Evolutionary conservation across 163 green algal genomes (phyloP), one percentile per base, ranked within the genome.

Genomic region (Chlorella variabilis): DNA sequence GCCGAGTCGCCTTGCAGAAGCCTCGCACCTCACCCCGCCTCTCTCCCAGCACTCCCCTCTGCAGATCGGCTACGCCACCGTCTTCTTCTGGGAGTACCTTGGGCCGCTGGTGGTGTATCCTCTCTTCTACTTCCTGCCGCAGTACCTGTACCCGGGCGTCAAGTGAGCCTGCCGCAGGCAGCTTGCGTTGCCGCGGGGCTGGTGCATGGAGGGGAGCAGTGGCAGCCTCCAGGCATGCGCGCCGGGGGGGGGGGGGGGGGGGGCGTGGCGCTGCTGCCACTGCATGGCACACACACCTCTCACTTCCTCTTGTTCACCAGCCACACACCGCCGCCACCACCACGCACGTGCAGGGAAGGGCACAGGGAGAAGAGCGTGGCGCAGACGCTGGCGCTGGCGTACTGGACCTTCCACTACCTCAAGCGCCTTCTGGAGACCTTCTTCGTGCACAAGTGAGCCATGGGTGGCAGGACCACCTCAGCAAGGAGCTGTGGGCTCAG

Each of bases 51-150:
- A n/a, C n/a, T n/a, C n/a, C n/a, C 25, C 39, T n/a, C 7, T 77
- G 68, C 93, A 99, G 92, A 94, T 99, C 49, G 93, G 91, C 59
- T 99, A 98, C 89, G 82, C 80, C 4, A 98, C 94, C 0, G 97
- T 99, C 1, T 99, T 99, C 85, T 97, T 99, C 86, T 98, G 93
- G 88, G 97, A 99, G 86, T 99, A 99, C 84, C 93, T 99, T 68
- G 97, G 97, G 2, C 97, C 97, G 0, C 80, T 99, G 84, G 66
- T 94, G 23, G 87, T 98, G 51, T 99, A 98, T 91, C 91, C 95
- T 2, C 82, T 98, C 54, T 96, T 99, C 88, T 99, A 96, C 87
- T 87, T 96, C 83, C 80, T 98, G 1, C 96, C 93, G 0, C 31
- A 92, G 11, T 33, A 94, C 20, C 61, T 96, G 42, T 98, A 97